A percentile compares a stretch with the other conserved stretches of the same genome.
Evolutionary conservation across 768 basidiomycete genomes (phyloP).

Genomic region (Amanita pallidorosea): DNA sequence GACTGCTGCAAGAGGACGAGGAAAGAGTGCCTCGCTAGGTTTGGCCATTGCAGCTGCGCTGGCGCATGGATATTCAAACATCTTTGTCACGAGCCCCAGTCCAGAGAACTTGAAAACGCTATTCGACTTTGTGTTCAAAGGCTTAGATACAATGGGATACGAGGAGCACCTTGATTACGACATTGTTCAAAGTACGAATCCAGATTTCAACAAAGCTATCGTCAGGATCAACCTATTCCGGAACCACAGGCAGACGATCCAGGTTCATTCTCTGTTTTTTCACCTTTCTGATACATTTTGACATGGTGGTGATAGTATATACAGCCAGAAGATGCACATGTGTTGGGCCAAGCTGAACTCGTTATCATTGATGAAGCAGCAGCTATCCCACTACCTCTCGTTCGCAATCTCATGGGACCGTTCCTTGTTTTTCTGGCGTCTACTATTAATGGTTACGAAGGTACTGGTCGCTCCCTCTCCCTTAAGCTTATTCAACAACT

Average conservation of each 20-base stretch:
- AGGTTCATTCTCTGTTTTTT: slow-evolving; percentile 42
- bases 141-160: slow-evolving; percentile 87
- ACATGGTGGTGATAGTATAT: slow-evolving; percentile 61
- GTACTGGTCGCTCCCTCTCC: slow-evolving; percentile 95
- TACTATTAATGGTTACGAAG: slow-evolving; percentile 99
- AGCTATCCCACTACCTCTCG: slow-evolving; percentile 93
- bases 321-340: slow-evolving; percentile 95
- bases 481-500: slow-evolving; percentile 97
- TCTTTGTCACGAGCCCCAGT: slow-evolving; percentile 95
- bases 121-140: slow-evolving; percentile 98
- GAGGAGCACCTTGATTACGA: slow-evolving; percentile 98
- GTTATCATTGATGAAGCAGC: slow-evolving; percentile 98
- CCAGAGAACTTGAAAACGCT: slow-evolving; percentile 96
- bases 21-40: slow-evolving; percentile 95
- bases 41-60: slow-evolving; percentile 89
- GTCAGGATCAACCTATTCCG: slow-evolving; percentile 93
- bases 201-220: slow-evolving; percentile 90
- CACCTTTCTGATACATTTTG: not conserved
- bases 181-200: slow-evolving; percentile 88
- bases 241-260: slow-evolving; percentile 91
- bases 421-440: slow-evolving; percentile 98
- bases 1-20: slow-evolving; percentile 90
- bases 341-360: slow-evolving; percentile 94
- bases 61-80: slow-evolving; percentile 91
- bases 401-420: slow-evolving; percentile 87